Percentiles rank a stretch among this genome's conserved stretches.
Evolutionary conservation across 768 basidiomycete genomes (phyloP).

Genomic region (Hericium coralloides): DNA sequence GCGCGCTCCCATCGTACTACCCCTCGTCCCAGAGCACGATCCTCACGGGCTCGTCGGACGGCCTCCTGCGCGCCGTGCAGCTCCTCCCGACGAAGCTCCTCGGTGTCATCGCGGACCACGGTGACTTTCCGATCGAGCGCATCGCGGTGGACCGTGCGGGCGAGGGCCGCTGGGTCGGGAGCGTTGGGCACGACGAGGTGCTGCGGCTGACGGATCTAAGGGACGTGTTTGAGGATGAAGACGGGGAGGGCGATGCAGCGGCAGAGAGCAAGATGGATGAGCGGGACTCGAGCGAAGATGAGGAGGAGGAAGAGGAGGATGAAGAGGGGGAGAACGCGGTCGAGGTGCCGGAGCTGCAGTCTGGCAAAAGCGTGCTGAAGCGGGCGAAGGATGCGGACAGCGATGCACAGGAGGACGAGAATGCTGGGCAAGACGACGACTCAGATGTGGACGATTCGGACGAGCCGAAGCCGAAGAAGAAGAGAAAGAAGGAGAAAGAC

Average conservation of each 20-base stretch:
- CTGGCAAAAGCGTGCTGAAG: slow-evolving; percentile 18
- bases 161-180: slow-evolving; percentile 80
- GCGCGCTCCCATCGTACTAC: slow-evolving; percentile 55
- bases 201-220: slow-evolving; percentile 79
- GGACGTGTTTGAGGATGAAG: slow-evolving; percentile 59
- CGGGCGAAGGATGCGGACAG: neutral
- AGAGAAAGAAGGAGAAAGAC: slow-evolving; percentile 50
- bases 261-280: slow-evolving; percentile 3
- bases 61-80: slow-evolving; percentile 79
- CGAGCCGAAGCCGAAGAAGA: slow-evolving; percentile 32
- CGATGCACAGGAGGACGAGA: slow-evolving; percentile 9
- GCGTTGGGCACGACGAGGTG: slow-evolving; percentile 84
- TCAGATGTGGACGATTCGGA: slow-evolving; percentile 20
- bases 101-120: slow-evolving; percentile 87
- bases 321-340: slow-evolving; percentile 12
- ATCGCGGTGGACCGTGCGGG: slow-evolving; percentile 54
- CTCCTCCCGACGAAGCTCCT: slow-evolving; percentile 84
- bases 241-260: slow-evolving; percentile 20
- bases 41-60: slow-evolving; percentile 88
- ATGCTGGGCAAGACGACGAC: slow-evolving; percentile 9
- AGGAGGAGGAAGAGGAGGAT: slow-evolving; percentile 18
- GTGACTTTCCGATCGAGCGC: slow-evolving; percentile 86
- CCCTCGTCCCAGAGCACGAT: slow-evolving; percentile 63
- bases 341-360: slow-evolving; percentile 7
- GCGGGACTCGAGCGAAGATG: slow-evolving; percentile 27